Evolutionary conservation across 495 filamentous ascomycete genomes (phyloP), one percentile per base, ranked within the genome.

Genomic region (Hyphodiscus hymeniophilus): DNA sequence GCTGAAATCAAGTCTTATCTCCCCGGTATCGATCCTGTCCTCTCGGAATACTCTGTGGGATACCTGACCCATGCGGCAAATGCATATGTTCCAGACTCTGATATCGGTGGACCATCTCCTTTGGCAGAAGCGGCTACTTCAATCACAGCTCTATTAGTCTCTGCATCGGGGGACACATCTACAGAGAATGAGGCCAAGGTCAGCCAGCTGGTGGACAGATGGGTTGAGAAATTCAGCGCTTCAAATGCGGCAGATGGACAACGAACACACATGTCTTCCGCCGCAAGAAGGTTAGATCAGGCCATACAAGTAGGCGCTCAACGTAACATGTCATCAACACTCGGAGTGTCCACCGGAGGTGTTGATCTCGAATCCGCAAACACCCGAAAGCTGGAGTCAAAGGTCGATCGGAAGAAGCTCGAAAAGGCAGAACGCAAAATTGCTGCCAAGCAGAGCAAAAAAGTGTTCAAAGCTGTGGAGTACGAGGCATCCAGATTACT

Each of bases 341-440:
- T 97, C 57, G 90, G 88, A 11, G 79, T 99, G 20, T 80, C 89
- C 17, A 85, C 84, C 44, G 85, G 80, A 16, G 79, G 71, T 41
- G 89, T 97, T 24, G 92, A 99, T 62, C 73, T 99, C 36, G 92
- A 99, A 63, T 92, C 92, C 31, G 89, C 89, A 53, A 91, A 89
- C 56, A 69, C 77, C 16, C 74, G 91, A 43, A 97, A 97, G 72
- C 84, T 99, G 20, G 92, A 99, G 69, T 96, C 91, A 48, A 84
- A 89, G 56, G 92, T 99, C 42, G 94, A 99, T 67, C 80, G 82
- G 64, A 99, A 97, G 82, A 99, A 99, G 74, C 83, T 99, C 1
- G 92, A 99, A 67, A 99, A 99, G 72, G 92, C 92, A 7, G 92
- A 99, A 68, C 76, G 86, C 30, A 99, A 99, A 73, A 94, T 99